Base-by-base conservation (phyloP, 768 basidiomycete species). In the Leccinum incarnatum region DNA sequence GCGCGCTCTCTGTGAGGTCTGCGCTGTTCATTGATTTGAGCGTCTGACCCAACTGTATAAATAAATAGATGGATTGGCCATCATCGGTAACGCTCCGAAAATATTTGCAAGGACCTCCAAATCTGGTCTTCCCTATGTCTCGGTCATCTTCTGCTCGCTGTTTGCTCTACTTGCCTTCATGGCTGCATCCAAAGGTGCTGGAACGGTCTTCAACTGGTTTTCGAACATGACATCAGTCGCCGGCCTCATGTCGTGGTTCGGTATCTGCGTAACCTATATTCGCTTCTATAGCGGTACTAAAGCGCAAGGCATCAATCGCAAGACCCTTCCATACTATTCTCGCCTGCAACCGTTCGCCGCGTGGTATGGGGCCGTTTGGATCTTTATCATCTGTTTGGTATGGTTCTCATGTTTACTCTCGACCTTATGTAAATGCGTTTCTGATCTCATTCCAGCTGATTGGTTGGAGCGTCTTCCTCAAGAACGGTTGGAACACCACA, bases 251-350 rank as follows among this genome's bases (percentile, higher is more conserved):
- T 87, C 89, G 6, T 93, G 92, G 92, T 85, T 85, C 61, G 87
- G 85, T 53, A 93, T 94, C 68, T 80, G 77, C 55, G 34, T 92
- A 55, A 88, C 88, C 14, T 93, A 91, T 69, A 62, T 91, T 56
- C 88, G 95, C 51, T 97, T 97, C 81, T 81, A 93, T 72, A 71
- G 79, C 19, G 96, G 93, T 57, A 67, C 89, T 75, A 87, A 88
- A 69, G 83, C 69, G 3, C 96, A 98, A 69, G 91, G 91, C 9
- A 83, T 88, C 66, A 81, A 89, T 67, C 82, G 95, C 49, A 74
- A 54, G 14, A 80, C 74, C 5, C 79, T 98, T 4, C 95, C 95
- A 0, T 98, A 84, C 74, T 68, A 74, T 9, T 84, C 87, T 14
- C 74, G 66, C 17, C 54, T 95, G 5, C 88, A 93, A 65, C 91